phyloP scores from a whole-genome alignment of 129 eudicot species.

The Apium graveolens region DNA sequence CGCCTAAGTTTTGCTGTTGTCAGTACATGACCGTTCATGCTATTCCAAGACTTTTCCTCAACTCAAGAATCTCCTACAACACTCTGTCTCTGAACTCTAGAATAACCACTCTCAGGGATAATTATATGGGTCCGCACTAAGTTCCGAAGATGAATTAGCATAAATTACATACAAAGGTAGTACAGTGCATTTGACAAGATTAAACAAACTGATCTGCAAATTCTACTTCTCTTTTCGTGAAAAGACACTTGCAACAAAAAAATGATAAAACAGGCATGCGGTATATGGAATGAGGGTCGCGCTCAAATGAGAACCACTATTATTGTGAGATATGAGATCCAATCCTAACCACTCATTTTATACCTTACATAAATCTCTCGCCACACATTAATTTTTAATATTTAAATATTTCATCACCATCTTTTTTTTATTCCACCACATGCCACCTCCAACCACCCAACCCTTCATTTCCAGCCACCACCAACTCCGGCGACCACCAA shows the following conservation, averaged over 20 bases:
- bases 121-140: not conserved
- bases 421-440: no score
- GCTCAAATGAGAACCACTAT: no score
- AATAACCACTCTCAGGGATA: not conserved
- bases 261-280: not conserved
- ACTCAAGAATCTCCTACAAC: not conserved
- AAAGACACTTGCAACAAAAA: not conserved
- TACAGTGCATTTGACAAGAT: no score
- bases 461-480: no score
- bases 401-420: no score
- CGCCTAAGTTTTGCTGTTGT: not conserved
- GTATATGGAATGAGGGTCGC: not conserved
- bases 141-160: not conserved
- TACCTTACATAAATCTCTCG: no score
- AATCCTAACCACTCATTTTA: no score
- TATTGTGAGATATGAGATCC: no score
- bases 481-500: no score
- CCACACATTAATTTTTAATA: no score
- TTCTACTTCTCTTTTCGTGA: not conserved
- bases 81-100: not conserved
- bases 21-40: not conserved
- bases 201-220: not conserved
- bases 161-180: not conserved
- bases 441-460: no score
- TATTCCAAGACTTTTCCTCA: not conserved